Evolutionary conservation across 306 rosid species (phyloP).

Genomic region (Cucumis hystrix): DNA sequence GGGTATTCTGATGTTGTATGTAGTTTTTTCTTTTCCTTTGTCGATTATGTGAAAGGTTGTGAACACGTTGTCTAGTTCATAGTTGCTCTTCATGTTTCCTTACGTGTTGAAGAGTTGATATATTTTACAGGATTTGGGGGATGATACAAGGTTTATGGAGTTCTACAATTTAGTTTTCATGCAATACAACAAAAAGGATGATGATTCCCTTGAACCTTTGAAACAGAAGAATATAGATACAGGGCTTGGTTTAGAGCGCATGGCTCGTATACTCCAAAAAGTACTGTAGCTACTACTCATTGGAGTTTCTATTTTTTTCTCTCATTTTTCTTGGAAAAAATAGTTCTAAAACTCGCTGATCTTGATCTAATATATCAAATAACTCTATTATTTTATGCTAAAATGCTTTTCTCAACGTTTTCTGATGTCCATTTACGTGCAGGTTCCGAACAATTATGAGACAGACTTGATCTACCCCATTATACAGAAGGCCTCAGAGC

Average conservation of each 20-base stretch:
- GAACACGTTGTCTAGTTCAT: constrained; percentile 10
- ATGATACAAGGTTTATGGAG: constrained; percentile 78
- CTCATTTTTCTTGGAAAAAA: background rate
- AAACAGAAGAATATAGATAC: constrained; percentile 91
- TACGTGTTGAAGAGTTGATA: constrained; percentile 1
- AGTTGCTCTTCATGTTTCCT: background rate
- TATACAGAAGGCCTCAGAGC: constrained; percentile 54
- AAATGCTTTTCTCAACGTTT: constrained; percentile 2
- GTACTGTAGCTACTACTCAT: constrained; percentile 24
- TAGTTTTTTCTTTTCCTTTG: constrained; percentile 8
- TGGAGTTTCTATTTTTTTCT: background rate
- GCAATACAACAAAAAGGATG: constrained; percentile 87
- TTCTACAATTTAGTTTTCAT: constrained; percentile 90
- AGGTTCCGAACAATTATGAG: constrained; percentile 92
- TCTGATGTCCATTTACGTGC: constrained; percentile 17
- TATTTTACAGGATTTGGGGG: constrained; percentile 63
- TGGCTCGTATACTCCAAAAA: constrained; percentile 94
- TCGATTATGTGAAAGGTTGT: constrained; percentile 7
- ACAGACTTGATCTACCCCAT: constrained; percentile 94
- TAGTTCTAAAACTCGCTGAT: background rate
- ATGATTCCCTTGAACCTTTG: constrained; percentile 75
- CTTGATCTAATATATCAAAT: background rate
- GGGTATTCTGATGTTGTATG: constrained; percentile 54
- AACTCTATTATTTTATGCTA: background rate
- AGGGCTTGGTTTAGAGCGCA: constrained; percentile 89